Base-by-base conservation (phyloP, 2,329 filamentous ascomycete genomes). In the Akanthomyces muscarius region DNA sequence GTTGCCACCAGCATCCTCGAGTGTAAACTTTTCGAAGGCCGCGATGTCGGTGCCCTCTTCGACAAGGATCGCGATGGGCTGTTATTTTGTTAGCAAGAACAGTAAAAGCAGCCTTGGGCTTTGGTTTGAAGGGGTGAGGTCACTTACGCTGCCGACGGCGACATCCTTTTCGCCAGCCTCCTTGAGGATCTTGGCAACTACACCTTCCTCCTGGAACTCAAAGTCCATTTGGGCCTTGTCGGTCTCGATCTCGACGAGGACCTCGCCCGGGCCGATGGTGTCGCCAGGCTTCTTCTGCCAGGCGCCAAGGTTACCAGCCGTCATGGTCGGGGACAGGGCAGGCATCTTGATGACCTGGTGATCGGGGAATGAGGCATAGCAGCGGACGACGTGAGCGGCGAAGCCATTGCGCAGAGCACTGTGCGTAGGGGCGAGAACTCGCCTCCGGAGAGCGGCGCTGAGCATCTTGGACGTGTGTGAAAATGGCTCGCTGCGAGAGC, bases 221-320 rank as follows among this genome's bases (percentile, higher is more conserved):
- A 99, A 98, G 83, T 99, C 95, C 95, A 99, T 99, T 83, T 98
- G 95, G 68, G 95, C 95, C 86, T 99, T 99, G 81, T 99, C 95
- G 71, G 95, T 99, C 86, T 99, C 95, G 73, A 98, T 97, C 84
- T 97, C 93, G 70, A 97, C 93, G 70, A 99, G 82, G 53, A 99
- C 95, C 76, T 99, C 95, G 76, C 95, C 95, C 59, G 96, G 93
- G 64, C 86, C 82, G 76, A 99, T 88, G 66, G 82, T 74, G 78
- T 99, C 95, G 74, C 95, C 95, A 69, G 88, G 84, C 83, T 97
- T 96, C 86, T 98, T 99, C 83, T 98, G 92, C 95, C 95, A 99
- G 68, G 88, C 82, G 72, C 95, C 96, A 78, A 99, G 96, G 82
- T 96, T 97, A 76, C 95, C 95, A 66, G 91, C 84, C 67, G 91